phyloP scores from a whole-genome alignment of 2,329 filamentous ascomycete species.

The Alternaria arbusti region DNA sequence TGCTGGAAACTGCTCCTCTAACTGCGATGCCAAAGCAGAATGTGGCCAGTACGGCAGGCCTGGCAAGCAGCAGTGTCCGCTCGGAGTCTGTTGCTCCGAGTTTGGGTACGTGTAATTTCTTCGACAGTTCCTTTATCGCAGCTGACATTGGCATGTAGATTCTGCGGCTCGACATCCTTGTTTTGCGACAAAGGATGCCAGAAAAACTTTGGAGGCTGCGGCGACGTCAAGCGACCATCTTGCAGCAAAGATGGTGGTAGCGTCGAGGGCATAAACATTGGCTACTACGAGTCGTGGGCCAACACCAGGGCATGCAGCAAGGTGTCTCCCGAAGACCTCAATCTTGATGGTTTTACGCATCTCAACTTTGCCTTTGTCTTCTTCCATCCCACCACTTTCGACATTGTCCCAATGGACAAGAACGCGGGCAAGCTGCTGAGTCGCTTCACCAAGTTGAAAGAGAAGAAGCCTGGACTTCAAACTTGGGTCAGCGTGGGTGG shows the following conservation, averaged over 20 bases:
- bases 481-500: slow-evolving; percentile 52
- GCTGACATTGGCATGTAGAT: not conserved
- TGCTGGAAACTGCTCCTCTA: slow-evolving; percentile 3
- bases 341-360: slow-evolving; percentile 8
- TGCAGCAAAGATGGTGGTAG: not conserved
- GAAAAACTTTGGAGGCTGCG: slow-evolving; percentile 2
- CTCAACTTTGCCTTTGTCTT: slow-evolving; percentile 14
- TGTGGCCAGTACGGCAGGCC: slow-evolving; percentile 5
- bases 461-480: slow-evolving; percentile 35
- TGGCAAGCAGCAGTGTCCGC: slow-evolving; percentile 1
- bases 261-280: not conserved
- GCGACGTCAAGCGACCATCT: not conserved
- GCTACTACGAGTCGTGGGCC: slow-evolving; percentile 5
- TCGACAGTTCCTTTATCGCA: too few relatives aligned
- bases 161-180: not conserved
- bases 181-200: not conserved
- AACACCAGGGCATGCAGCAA: not conserved
- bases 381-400: slow-evolving; percentile 6
- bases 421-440: not conserved
- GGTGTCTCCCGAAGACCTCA: slow-evolving; percentile 4
- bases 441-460: slow-evolving; percentile 36
- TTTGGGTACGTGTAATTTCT: not conserved
- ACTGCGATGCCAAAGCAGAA: slow-evolving; percentile 10
- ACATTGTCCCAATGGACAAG: slow-evolving; percentile 5
- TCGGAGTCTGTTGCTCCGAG: slow-evolving; percentile 10